Conservation (phyloP, 371 early-diverging fungal genomes). For the Mortierella sp. region DNA sequence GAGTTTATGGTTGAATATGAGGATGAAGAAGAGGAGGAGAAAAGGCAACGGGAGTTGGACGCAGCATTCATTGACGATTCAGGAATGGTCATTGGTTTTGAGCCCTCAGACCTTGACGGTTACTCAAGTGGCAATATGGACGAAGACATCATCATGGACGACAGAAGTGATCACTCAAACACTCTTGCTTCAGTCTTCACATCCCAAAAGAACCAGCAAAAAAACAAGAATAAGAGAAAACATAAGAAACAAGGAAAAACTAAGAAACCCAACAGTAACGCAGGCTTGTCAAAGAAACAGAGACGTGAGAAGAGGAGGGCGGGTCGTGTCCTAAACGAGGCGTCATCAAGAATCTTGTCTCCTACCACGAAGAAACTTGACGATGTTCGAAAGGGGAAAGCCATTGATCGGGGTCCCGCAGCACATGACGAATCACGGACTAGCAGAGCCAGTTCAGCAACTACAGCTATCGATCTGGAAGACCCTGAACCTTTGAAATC, state of each 20-base stretch:
- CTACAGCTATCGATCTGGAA: conserved; percentile 5
- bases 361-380: neutral
- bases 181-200: conserved; percentile 4
- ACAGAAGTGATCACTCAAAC: neutral
- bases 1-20: neutral
- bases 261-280: neutral
- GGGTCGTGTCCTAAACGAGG: neutral
- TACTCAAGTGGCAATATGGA: neutral
- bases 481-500: neutral
- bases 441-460: neutral
- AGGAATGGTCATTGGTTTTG: conserved; percentile 3
- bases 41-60: conserved; percentile 21
- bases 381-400: neutral
- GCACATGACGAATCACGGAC: neutral
- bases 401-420: neutral
- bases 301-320: neutral
- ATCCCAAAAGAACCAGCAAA: neutral
- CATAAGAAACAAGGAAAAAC: neutral
- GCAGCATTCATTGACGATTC: conserved; percentile 46
- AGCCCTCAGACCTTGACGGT: conserved; percentile 13
- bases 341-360: neutral
- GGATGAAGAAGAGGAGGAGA: conserved; percentile 14
- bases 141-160: neutral
- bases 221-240: neutral
- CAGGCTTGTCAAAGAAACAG: neutral